Base-by-base conservation (phyloP, 2,329 filamentous ascomycete genomes). In the Pyrenochaeta sp. region DNA sequence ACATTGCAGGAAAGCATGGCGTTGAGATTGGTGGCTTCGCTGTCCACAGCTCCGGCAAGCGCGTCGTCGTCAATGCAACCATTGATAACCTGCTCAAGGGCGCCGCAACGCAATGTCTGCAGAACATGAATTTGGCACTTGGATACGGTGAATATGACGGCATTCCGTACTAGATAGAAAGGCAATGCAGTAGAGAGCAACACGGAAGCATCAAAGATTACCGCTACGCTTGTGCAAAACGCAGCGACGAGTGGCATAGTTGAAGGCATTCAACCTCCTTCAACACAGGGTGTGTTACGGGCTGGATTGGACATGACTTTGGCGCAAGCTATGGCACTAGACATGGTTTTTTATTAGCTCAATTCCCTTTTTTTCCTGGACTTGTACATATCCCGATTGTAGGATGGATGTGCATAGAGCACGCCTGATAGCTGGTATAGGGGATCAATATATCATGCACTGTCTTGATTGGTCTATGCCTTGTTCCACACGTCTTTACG, bases 31-130 rank as follows among this genome's bases (percentile, higher is more conserved):
- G 94, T 47, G 92, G 89, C 0, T 97, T 97, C 64, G 91, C 90
- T n/a, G 90, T 96, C 26, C 88, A 96, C 75, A 90, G 83, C 58
- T 85, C 83, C 15, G 93, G 93, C 44, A 94, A 91, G 82, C 82
- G 94, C 37, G 92, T 95, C 0, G 93, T 97, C n/a, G 83, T 97
- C 52, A 95, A 92, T 67, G 89, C 88, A 13, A 96, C 89, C 3
- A 96, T 96, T 63, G 92, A 96, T 74, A 96, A 96, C 74, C 76
- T 96, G 58, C 80, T 94, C 61, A 96, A 96, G 83, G 92, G 92
- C 48, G 92, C 92, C 40, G 89, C 89, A 6, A 96, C 92, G 8
- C 92, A 96, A 72, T 96, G 91, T 76, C 75, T 96, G 71, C 92
- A 95, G 79, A 96, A 96, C 74, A 94, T 96, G 89, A 96, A 96